Evolutionary conservation across 1,284 basidiomycete genomes (phyloP), one percentile per base, ranked within the genome.

Genomic region (Naganishia albida): DNA sequence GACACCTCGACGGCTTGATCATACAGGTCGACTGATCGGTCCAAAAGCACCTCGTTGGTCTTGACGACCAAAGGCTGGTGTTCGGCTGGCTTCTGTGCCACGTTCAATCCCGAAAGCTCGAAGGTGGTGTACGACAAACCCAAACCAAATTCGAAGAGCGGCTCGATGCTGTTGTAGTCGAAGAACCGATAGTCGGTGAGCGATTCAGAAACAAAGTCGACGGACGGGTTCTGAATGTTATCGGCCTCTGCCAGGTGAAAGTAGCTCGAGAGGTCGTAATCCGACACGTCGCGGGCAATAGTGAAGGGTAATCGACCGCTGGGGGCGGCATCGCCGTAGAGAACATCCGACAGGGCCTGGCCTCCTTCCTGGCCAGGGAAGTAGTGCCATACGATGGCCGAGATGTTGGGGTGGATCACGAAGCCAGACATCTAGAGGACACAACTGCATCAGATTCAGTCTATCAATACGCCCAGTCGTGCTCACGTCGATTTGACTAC

Each of bases 91-190:
- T 67, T 79, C 70, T 2, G 85, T n/a, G 23, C 84, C 25, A 89
- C 75, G 39, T 78, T 70, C 55, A 91, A 81, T 65, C 85, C 77
- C 2, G 83, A 83, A 64, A 87, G 82, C 16, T 78, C 75, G 80
- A 93, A 93, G 0, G 84, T 85, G 10, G 90, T 90, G 80, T 92
- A 93, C 0, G 88, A 90, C n/a, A 93, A 83, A 18, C 91, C 92
- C 72, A 77, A 88, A 84, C 90, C 90, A 74, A 91, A 92, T 28
- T 88, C 82, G 78, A 87, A 91, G 16, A 85, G 81, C 1, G 90
- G 87, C 15, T 79, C 77, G 65, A 90, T 86, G n/a, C 81, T 82
- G 60, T 85, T 80, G 70, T 86, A 83, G 50, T 87, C 85, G 72
- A 85, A 89, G 72, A 88, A 85, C 72, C 88, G 90, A 80, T 91